These are phyloP conservation scores for Plasmodium billcollinsi DNA, from an alignment of 169 alveolate genomes.

Conservation along the genomic window DNA sequence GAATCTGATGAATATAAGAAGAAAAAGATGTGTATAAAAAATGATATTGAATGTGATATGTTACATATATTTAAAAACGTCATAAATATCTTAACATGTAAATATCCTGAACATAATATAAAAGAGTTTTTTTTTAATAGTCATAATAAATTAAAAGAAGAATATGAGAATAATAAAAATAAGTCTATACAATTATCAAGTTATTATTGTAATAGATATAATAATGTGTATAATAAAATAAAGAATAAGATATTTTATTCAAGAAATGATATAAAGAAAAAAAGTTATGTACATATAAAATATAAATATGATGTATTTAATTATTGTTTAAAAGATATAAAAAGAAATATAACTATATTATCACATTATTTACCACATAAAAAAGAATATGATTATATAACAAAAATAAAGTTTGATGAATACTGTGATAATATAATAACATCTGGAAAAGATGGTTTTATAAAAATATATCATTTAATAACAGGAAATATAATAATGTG, in stretches of 20 bases:
- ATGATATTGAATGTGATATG: conserved; percentile 59
- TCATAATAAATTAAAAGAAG: conserved; percentile 64
- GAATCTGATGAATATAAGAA: background rate
- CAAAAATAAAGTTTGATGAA: conserved; percentile 51
- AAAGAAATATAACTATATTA: conserved; percentile 53
- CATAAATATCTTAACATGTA: conserved; percentile 49
- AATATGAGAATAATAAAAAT: conserved; percentile 47
- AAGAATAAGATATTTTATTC: conserved; percentile 46
- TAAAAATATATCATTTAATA: conserved; percentile 45
- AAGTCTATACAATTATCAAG: conserved; percentile 53
- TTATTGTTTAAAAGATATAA: conserved; percentile 52
- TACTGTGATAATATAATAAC: conserved; percentile 44
- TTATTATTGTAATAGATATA: conserved; percentile 24
- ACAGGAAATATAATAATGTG: conserved; percentile 59
- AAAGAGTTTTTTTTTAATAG: conserved; percentile 69
- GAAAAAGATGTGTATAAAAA: conserved; percentile 8
- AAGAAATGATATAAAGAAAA: conserved; percentile 12
- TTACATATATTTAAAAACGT: conserved; percentile 61
- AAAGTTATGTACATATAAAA: conserved; percentile 9
- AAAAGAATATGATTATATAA: conserved; percentile 49
- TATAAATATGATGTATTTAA: conserved; percentile 38
- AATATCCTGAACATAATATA: conserved; percentile 61
- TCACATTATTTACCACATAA: conserved; percentile 69
- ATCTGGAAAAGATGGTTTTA: conserved; percentile 69
- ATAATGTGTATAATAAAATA: conserved; percentile 35